phyloP scores from a whole-genome alignment of 192 early-diverging fungal genomes.

The Diversispora epigaea region DNA sequence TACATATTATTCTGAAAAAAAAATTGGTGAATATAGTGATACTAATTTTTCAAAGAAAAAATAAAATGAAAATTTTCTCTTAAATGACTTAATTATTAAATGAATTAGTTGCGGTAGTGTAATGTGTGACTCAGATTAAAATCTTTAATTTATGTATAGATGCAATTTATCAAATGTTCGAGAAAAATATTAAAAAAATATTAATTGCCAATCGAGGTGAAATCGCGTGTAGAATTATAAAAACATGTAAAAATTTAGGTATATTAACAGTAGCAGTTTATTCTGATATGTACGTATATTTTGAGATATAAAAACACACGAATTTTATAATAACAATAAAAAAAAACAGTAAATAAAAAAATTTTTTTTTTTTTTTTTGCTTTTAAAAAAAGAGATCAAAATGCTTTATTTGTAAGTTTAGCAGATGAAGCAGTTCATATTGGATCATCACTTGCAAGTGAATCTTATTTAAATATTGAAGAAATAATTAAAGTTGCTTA shows the following conservation, averaged over 20 bases:
- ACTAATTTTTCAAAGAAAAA: no score
- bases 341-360: not conserved
- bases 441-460: constrained; percentile 73
- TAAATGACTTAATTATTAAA: no score
- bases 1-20: no score
- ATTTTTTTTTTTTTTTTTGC: not conserved
- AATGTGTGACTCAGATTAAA: no score
- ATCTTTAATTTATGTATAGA: no score
- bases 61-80: no score
- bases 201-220: constrained; percentile 94
- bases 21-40: no score
- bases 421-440: constrained; percentile 87
- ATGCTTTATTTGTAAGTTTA: constrained; percentile 84
- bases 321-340: not conserved
- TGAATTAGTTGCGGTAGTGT: no score
- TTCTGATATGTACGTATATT: constrained; percentile 65
- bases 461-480: constrained; percentile 80
- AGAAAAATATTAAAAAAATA: constrained; percentile 69
- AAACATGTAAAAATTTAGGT: constrained; percentile 85
- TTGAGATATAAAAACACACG: no score
- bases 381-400: constrained; percentile 32
- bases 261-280: constrained; percentile 92
- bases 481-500: constrained; percentile 77
- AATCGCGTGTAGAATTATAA: constrained; percentile 90
- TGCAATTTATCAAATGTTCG: no score